phyloP scores from a whole-genome alignment of 768 basidiomycete species.

The Sporobolomyces phaffii region DNA sequence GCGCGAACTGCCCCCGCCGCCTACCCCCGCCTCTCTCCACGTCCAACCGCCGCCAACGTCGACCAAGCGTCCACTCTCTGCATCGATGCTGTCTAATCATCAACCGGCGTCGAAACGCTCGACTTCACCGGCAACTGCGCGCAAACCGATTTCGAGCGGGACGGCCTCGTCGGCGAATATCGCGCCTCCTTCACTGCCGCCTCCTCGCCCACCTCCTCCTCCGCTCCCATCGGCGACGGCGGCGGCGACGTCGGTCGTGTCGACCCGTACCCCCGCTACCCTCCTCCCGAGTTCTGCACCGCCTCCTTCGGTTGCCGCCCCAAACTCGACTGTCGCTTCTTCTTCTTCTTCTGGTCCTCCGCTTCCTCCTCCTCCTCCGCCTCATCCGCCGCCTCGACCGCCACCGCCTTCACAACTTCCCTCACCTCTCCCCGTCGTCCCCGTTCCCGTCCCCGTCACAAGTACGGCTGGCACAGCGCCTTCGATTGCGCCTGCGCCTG shows the following conservation, averaged over 20 bases:
- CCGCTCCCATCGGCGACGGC: too few relatives aligned
- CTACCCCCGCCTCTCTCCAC: not conserved
- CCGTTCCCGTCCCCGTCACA: too few relatives aligned
- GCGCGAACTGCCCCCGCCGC: not conserved
- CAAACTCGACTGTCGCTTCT: not conserved
- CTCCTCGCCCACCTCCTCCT: too few relatives aligned
- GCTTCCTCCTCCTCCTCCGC: too few relatives aligned
- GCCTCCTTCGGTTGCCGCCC: not conserved
- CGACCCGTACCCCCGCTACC: too few relatives aligned
- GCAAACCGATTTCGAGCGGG: not conserved
- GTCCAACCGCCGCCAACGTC: not conserved
- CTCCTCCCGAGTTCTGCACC: not conserved
- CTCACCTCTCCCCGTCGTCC: not conserved
- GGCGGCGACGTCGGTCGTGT: too few relatives aligned
- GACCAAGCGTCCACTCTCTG: not conserved
- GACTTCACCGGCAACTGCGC: not conserved
- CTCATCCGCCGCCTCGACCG: not conserved
- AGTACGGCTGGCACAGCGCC: too few relatives aligned
- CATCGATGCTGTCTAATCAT: not conserved
- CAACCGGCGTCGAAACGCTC: slow-evolving; percentile 13
- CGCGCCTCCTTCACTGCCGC: too few relatives aligned
- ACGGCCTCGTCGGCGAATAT: too few relatives aligned
- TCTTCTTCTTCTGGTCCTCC: too few relatives aligned
- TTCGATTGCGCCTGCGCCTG: too few relatives aligned
- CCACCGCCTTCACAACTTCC: not conserved